A percentile compares a stretch with the other conserved stretches of the same genome.
Evolutionary conservation across 1,284 basidiomycete genomes (phyloP).

Genomic region (Puccinia hordei): DNA sequence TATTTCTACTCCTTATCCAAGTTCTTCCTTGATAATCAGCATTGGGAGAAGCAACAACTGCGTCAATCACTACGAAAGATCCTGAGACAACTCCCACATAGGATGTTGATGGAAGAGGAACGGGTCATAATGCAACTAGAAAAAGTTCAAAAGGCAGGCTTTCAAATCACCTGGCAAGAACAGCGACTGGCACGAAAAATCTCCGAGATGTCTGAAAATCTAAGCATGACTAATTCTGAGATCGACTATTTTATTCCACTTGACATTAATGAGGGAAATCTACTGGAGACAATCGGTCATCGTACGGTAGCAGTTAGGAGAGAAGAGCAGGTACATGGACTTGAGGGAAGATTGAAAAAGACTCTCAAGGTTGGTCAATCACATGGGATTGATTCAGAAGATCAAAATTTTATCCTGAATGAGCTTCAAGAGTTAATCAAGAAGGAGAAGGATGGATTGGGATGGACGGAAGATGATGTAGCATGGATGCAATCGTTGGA

Average conservation of each 20-base stretch:
- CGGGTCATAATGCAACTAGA: conserved; percentile 2
- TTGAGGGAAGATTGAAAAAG: not conserved
- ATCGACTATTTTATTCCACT: not conserved
- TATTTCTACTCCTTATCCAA: conserved; percentile 5
- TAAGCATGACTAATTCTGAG: not conserved
- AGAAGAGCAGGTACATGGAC: conserved; percentile 1
- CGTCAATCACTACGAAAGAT: conserved; percentile 12
- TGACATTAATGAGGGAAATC: not conserved
- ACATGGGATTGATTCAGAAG: not conserved
- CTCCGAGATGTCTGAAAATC: not conserved
- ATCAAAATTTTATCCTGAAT: not conserved
- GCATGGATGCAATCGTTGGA: not conserved
- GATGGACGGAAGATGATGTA: conserved; percentile 2
- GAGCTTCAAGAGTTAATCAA: not conserved
- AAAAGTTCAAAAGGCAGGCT: conserved; percentile 14
- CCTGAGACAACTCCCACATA: not conserved
- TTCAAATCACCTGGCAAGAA: conserved; percentile 5
- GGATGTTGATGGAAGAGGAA: not conserved
- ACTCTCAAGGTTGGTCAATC: not conserved
- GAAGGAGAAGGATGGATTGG: conserved; percentile 10
- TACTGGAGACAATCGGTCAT: not conserved
- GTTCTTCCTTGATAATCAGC: not conserved
- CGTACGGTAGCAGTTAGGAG: conserved; percentile 5
- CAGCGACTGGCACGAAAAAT: not conserved
- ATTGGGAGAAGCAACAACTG: conserved; percentile 5